Evolutionary conservation across 148 eudicot species (phyloP), one percentile per base, ranked within the genome.

Genomic region (Cornus florida): DNA sequence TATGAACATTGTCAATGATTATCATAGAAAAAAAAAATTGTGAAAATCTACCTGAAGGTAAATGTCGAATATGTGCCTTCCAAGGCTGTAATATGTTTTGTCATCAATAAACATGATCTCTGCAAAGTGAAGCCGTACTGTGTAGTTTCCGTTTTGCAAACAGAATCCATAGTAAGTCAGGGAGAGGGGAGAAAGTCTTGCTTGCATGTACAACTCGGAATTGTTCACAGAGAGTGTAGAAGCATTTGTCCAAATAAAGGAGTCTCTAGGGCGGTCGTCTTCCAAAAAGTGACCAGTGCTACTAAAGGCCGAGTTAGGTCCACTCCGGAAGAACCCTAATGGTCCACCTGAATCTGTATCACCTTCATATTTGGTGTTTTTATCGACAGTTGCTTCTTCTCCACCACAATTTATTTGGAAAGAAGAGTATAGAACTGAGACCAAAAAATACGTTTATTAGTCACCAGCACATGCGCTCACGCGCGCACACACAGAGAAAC

Each of bases 31-130:
- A 59, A 23, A 39, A 23, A n/a, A n/a, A n/a, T n/a, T 71, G 69
- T 22, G 64, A 73, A n/a, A 16, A 75, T 41, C 17, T 19, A 86
- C 89, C 85, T 86, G 89, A 57, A 86, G 79, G 43, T 84, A 79
- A 16, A 86, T 75, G 70, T 86, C 83, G 82, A 86, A 86, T 50
- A 86, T 32, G 35, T 85, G 89, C 70, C 81, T 83, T 57, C 88
- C 88, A 75, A 86, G 83, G 78, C 86, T 86, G 59, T 68, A 46
- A 48, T 75, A 86, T 17, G 81, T 78, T 14, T 78, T 74, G 68
- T 86, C 86, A 65, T 86, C 72, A 13, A 85, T 79, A 59, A 81
- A 86, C 72, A 81, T 80, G 28, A 86, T 79, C 71, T 86, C 89
- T 0, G 89, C 85, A 74, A 86, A 86, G 74, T 86, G 85, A 53